phyloP scores from a whole-genome alignment of 169 alveolate species.

The Hammondia hammondi region DNA sequence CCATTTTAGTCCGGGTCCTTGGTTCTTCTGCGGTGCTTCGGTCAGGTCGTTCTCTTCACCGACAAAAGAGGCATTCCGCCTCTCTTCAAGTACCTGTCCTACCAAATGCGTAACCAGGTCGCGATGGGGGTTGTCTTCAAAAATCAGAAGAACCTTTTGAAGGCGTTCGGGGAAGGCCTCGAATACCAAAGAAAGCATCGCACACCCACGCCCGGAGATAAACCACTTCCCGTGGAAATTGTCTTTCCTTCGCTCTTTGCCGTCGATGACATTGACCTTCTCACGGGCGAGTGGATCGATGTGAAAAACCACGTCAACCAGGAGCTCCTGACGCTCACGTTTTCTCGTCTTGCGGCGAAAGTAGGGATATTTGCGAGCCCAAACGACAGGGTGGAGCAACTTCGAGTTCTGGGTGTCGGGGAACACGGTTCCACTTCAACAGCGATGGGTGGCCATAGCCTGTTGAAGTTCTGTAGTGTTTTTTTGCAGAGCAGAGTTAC shows the following conservation, averaged over 20 bases:
- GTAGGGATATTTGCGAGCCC: background rate
- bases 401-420: too few species aligned
- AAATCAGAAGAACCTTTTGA: background rate
- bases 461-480: too few species aligned
- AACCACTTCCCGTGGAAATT: background rate
- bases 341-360: background rate
- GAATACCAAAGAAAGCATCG: background rate
- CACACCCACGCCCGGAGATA: background rate
- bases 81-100: background rate
- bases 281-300: conserved; percentile 6
- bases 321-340: background rate
- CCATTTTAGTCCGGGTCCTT: background rate
- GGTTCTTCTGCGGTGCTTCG: background rate
- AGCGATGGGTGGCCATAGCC: too few species aligned
- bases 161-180: background rate
- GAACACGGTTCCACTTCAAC: too few species aligned
- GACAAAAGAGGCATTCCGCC: conserved; percentile 22
- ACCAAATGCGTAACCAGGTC: conserved; percentile 4
- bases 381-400: too few species aligned
- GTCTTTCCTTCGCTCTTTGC: background rate
- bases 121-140: conserved; percentile 6
- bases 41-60: background rate
- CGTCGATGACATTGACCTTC: background rate
- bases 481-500: too few species aligned
- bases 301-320: conserved; percentile 6